Evolutionary conservation across 768 basidiomycete species (phyloP).

Genomic region (Mycena maculata): DNA sequence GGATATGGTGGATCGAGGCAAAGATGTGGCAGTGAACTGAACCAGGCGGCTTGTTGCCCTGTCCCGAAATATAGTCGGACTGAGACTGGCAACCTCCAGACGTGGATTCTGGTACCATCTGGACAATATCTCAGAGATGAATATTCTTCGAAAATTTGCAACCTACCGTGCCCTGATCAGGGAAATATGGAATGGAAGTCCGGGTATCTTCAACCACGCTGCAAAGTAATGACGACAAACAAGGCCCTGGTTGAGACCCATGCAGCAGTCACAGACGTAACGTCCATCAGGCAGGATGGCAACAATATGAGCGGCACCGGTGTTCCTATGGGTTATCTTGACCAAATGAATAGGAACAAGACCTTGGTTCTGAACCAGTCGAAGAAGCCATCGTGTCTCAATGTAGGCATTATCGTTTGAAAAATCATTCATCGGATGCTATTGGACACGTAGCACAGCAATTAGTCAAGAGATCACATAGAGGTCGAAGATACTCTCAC

Average conservation of each 20-base stretch:
- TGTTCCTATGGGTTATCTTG: slow-evolving; percentile 36
- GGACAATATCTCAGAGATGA: not conserved
- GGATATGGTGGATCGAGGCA: not conserved
- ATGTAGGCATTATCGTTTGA: slow-evolving; percentile 44
- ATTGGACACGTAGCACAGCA: too few species aligned
- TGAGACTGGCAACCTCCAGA: not conserved
- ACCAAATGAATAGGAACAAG: slow-evolving; percentile 39
- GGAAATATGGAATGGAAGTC: slow-evolving; percentile 42
- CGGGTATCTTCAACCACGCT: slow-evolving; percentile 32
- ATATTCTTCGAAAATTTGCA: not conserved
- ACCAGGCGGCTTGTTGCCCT: not conserved
- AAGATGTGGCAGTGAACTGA: not conserved
- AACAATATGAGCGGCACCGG: slow-evolving; percentile 39
- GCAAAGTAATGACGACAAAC: slow-evolving; percentile 49
- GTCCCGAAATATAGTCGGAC: not conserved
- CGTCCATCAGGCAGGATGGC: slow-evolving; percentile 38
- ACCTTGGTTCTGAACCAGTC: slow-evolving; percentile 34
- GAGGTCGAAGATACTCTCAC: slow-evolving; percentile 5
- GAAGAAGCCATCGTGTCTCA: slow-evolving; percentile 42
- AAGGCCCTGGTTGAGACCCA: slow-evolving; percentile 46
- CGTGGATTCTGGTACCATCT: not conserved
- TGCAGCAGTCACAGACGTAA: slow-evolving; percentile 50
- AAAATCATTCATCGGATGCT: slow-evolving; percentile 38
- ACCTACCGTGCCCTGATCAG: slow-evolving; percentile 28
- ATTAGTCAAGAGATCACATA: too few species aligned